Evolutionary conservation across 2,329 filamentous ascomycete species (phyloP).

Genomic region (Leptodontidium sp.): DNA sequence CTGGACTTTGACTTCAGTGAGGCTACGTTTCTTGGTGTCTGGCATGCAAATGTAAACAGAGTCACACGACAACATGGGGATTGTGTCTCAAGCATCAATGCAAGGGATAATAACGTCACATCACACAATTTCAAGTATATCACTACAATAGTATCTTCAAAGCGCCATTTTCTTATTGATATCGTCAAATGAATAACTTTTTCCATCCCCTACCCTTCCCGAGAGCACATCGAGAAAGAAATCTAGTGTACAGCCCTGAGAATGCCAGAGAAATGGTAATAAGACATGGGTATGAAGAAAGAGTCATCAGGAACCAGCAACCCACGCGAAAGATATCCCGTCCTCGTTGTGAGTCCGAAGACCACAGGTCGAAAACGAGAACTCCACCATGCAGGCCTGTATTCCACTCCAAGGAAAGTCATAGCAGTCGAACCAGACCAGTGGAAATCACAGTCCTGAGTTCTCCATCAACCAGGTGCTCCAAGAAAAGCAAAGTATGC

Average conservation of each 20-base stretch:
- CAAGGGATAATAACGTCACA: not conserved
- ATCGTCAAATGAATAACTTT: conserved; percentile 45
- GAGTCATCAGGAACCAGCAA: conserved; percentile 48
- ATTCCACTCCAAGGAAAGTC: conserved; percentile 47
- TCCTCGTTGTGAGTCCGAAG: conserved; percentile 42
- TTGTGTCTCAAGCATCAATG: not conserved
- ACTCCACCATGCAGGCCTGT: conserved; percentile 38
- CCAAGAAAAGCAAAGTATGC: conserved; percentile 29
- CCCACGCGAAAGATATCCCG: conserved; percentile 39
- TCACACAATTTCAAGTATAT: conserved; percentile 1
- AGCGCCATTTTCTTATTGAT: conserved; percentile 25
- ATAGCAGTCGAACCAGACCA: conserved; percentile 39
- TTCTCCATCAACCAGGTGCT: conserved; percentile 38
- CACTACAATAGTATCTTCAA: not conserved
- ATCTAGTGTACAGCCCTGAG: conserved; percentile 50
- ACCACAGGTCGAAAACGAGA: conserved; percentile 37
- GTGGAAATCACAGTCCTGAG: conserved; percentile 38
- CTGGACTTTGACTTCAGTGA: conserved; percentile 19
- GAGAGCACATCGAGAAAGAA: conserved; percentile 47
- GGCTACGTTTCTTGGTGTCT: conserved; percentile 20
- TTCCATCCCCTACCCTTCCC: conserved; percentile 45
- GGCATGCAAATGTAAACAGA: not conserved
- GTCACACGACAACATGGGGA: conserved; percentile 22
- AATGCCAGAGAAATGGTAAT: conserved; percentile 49
- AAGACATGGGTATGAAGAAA: conserved; percentile 47